Base-by-base conservation (phyloP, 805 yeast genomes). In the Nakazawaea laoshanensis region DNA sequence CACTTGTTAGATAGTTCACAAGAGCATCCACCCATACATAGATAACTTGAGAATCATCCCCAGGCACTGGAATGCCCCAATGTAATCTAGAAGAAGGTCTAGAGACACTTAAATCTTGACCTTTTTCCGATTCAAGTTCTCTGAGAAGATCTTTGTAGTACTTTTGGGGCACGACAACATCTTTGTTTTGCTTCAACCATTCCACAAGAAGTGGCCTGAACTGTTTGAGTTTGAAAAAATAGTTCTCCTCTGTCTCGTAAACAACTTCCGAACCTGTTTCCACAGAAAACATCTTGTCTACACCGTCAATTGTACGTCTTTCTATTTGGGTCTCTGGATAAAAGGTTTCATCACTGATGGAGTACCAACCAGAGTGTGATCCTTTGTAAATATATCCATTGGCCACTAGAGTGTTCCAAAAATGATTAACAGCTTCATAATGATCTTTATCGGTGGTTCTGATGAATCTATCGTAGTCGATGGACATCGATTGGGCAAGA, bases 1-100 rank as follows among this genome's bases (percentile, higher is more conserved):
- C 59, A 1, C 85, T 68, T 1, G 96, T 83, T 4, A 86, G 35
- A 49, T 92, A 92, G 53, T 87, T 92, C 27, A 81, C 65, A 28
- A 92, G 63, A 0, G 98, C 98, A 58, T 92, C 98, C 39, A 92
- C 79, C 98, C 98, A 92, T 11, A 92, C 98, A 48, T 92, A 92
- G 33, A 92, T 76, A 30, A 70, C 78, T 50, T 89, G 97, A 1
- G 76, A 47, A 1, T 66, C 57, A 48, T 88, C 95, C 15, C 65
- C 63, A 2, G 98, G 97, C 2, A 89, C 96, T 5, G 71, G 71
- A 17, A 92, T 79, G 0, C 96, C 96, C 98, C 98, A 92, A 19
- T 67, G 57, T 25, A 87, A 63, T 38, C 98, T 63, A 7, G 76
- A 59, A 0, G 75, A 49, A 0, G 97, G 96, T 42, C 98, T 63